A percentile compares a stretch with the other conserved stretches of the same genome.
Evolutionary conservation across 306 rosid species (phyloP).

Genomic region (barrel medic (Medicago truncatula)): MtrunA17r5.0-ANR NC_053044.1:35560501-35561000

Average conservation of each 20-base stretch:
- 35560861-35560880: slow-evolving; percentile 90
- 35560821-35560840: slow-evolving; percentile 89
- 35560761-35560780: slow-evolving; percentile 96
- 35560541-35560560: slow-evolving; percentile 87
- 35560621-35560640: slow-evolving; percentile 39
- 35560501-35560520: slow-evolving; percentile 96
- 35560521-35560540: slow-evolving; percentile 91
- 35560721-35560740: slow-evolving; percentile 69
- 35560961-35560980: slow-evolving; percentile 94
- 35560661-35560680: not conserved
- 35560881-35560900: slow-evolving; percentile 70
- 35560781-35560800: slow-evolving; percentile 96
- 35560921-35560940: slow-evolving; percentile 28
- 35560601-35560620: slow-evolving; percentile 62
- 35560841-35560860: slow-evolving; percentile 94
- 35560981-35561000: slow-evolving; percentile 98
- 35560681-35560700: slow-evolving; percentile 65
- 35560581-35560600: slow-evolving; percentile 76
- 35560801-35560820: slow-evolving; percentile 76
- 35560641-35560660: slow-evolving; percentile 21
- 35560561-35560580: slow-evolving; percentile 97
- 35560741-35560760: slow-evolving; percentile 59
- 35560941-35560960: slow-evolving; percentile 30
- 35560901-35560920: slow-evolving; percentile 34
- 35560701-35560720: slow-evolving; percentile 77